Conservation (phyloP, 306 rosid species). For the Cicer cuneatum region DNA sequence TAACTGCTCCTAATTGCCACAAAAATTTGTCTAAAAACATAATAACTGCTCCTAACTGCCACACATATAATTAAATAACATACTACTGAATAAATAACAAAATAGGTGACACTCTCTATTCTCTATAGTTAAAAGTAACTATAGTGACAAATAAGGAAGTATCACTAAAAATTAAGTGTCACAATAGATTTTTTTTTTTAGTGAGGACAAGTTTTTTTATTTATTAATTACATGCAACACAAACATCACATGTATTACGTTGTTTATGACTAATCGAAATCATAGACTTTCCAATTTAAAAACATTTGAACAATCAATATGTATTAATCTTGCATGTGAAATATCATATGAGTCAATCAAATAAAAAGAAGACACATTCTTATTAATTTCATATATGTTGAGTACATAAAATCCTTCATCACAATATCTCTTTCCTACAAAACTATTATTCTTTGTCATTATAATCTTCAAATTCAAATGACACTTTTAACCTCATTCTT, state of each 20-base stretch:
- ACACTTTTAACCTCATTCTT: background rate
- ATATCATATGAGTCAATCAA: background rate
- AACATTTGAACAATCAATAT: background rate
- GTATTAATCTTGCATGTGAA: background rate
- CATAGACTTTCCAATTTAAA: background rate
- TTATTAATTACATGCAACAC: background rate
- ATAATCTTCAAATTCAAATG: background rate
- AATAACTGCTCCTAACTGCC: too few species aligned
- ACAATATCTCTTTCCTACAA: background rate
- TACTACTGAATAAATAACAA: too few species aligned
- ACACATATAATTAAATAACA: too few species aligned
- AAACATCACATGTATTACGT: background rate
- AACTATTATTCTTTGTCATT: background rate
- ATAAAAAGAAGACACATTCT: background rate
- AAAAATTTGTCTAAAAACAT: too few species aligned
- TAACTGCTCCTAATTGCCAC: too few species aligned
- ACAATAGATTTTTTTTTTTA: too few species aligned
- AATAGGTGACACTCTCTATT: too few species aligned
- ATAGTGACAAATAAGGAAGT: too few species aligned
- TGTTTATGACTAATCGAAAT: background rate
- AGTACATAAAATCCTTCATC: background rate
- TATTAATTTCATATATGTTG: background rate
- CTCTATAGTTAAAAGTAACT: too few species aligned
- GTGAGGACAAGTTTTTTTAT: background rate
- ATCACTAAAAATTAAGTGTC: too few species aligned